phyloP scores from a whole-genome alignment of 148 eudicot genomes.

The Amaranthus cruentus region DNA sequence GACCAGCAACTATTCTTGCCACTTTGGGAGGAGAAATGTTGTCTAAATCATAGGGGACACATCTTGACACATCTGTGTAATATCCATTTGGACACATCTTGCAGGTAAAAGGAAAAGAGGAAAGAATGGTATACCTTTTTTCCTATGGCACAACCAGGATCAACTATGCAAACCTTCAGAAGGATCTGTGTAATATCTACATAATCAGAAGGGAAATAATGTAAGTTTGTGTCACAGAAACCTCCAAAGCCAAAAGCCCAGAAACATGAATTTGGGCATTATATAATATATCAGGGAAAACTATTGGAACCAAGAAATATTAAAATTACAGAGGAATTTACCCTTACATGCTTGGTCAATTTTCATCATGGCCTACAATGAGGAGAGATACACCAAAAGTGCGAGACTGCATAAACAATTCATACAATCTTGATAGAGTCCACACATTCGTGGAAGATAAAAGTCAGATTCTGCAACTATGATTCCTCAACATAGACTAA shows the following conservation, averaged over 20 bases:
- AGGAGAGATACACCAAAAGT: constrained; percentile 96
- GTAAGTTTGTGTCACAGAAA: not conserved
- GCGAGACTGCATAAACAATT: constrained; percentile 60
- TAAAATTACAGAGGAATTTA: not conserved
- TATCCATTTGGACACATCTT: not conserved
- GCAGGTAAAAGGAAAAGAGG: not conserved
- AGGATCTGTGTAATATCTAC: constrained; percentile 48
- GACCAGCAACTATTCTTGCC: not conserved
- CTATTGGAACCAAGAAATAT: constrained; percentile 44
- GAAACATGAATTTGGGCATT: not conserved
- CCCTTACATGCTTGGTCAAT: constrained; percentile 96
- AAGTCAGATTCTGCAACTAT: too few species aligned
- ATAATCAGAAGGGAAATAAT: not conserved
- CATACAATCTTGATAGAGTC: too few species aligned
- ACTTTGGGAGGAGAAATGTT: not conserved
- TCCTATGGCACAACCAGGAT: not conserved
- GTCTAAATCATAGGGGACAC: not conserved
- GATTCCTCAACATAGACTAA: too few species aligned
- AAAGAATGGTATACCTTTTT: not conserved
- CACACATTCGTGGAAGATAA: too few species aligned
- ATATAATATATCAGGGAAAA: not conserved
- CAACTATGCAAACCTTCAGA: constrained; percentile 24
- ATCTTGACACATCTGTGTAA: not conserved
- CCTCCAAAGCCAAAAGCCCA: not conserved
- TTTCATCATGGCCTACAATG: constrained; percentile 70